Evolutionary conservation across 2,329 filamentous ascomycete genomes (phyloP), one percentile per base, ranked within the genome.

Genomic region (Fusarium sp.): DNA sequence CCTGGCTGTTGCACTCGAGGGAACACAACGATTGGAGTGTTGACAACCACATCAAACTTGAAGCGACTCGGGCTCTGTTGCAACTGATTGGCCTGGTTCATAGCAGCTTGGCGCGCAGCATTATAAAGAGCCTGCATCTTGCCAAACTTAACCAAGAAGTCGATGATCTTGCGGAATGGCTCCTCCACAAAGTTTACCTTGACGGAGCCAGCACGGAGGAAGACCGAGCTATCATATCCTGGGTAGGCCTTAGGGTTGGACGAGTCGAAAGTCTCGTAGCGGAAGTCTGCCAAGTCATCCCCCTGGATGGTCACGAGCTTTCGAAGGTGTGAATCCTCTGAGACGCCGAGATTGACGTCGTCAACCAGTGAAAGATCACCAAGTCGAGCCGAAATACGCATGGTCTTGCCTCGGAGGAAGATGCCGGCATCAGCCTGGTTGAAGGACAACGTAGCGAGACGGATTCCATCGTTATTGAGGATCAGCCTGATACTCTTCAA

Each of bases 111-210:
- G 38, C 97, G 90, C 18, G 97, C 96, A 45, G 96, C 95, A 79
- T 99, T 99, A 85, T 97, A 99, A 59, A 99, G 93, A 27, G 96
- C 95, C 82, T 99, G 96, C 96, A 99, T 99, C 83, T 97, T 97
- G 68, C 97, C 96, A 80, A 99, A 99, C 78, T 99, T 99, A 80
- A 99, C 94, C 46, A 97, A 86, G 81, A 99, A 99, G 74, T 97
- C 94, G 82, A 99, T 94, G 72, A 99, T 98, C 83, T 98, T 98
- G 58, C 96, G 91, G 85, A 98, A 98, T 0, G 96, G 96, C 80
- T 99, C 97, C 69, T 98, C 95, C 8, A 98, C 84, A 80, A 99
- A 99, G 80, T 98, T 98, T 79, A 99, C 87, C 83, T 97, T 98
- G 80, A 99, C 92, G 0, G 96, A 99, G 4, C 96, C 96, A 23